Conservation (phyloP, 2,329 filamentous ascomycete genomes). For the Tetracladium maxilliforme region DNA sequence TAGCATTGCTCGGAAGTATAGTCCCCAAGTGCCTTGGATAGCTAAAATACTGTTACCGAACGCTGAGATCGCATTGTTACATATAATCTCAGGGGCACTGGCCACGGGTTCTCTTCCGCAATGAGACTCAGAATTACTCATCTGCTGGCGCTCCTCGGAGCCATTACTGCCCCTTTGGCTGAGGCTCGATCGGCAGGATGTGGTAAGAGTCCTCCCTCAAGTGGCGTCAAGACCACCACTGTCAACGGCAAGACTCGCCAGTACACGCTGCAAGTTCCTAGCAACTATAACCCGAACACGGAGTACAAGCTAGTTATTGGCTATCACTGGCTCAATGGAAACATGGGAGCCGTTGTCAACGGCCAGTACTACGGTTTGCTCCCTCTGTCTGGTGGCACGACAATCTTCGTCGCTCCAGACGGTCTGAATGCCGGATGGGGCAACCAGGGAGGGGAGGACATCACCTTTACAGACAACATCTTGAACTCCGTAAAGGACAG, state of each 20-base stretch:
- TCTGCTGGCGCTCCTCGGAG: too few relatives aligned
- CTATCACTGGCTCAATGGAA: constrained; percentile 23
- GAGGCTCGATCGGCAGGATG: constrained; percentile 19
- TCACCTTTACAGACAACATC: constrained; percentile 16
- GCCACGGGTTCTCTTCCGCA: too few relatives aligned
- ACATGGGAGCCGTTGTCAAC: constrained; percentile 18
- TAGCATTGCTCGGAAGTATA: too few relatives aligned
- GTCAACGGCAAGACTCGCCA: constrained; percentile 21
- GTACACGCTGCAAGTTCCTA: constrained; percentile 22
- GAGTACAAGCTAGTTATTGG: constrained; percentile 25
- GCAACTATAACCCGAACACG: constrained; percentile 21
- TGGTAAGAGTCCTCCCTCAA: constrained; percentile 14
- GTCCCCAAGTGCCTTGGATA: too few relatives aligned
- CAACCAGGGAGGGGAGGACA: constrained; percentile 17
- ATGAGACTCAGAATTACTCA: too few relatives aligned
- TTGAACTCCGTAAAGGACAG: constrained; percentile 13
- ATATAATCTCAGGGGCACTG: too few relatives aligned
- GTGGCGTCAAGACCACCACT: constrained; percentile 16
- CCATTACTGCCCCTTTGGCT: too few relatives aligned
- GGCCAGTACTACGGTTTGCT: constrained; percentile 18
- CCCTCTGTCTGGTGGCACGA: constrained; percentile 12
- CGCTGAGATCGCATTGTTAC: too few relatives aligned
- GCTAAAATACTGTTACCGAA: too few relatives aligned
- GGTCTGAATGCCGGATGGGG: constrained; percentile 17
- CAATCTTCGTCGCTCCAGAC: constrained; percentile 19